Conservation (phyloP, 192 early-diverging fungal species). For the Entrophospora sp. region DNA sequence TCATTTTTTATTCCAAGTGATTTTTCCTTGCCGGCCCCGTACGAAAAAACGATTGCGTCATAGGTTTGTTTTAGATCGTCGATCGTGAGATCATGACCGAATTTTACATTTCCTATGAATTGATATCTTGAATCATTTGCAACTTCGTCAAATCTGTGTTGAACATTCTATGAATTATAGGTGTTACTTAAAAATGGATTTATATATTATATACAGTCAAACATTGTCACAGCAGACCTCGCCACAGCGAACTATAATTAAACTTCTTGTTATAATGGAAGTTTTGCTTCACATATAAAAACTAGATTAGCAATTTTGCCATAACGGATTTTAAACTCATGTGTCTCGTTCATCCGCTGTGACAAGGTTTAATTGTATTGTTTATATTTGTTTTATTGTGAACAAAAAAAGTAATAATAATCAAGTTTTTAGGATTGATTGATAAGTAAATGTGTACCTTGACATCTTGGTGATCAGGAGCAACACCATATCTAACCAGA, state of each 20-base stretch:
- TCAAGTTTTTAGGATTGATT: neutral
- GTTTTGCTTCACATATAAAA: no score
- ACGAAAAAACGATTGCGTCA: slow-evolving; percentile 73
- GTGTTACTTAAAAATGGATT: no score
- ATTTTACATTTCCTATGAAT: slow-evolving; percentile 72
- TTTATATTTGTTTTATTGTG: no score
- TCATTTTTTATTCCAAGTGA: slow-evolving; percentile 63
- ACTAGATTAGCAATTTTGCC: no score
- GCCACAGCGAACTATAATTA: no score
- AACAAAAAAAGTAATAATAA: slow-evolving; percentile 13
- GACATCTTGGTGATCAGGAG: slow-evolving; percentile 95
- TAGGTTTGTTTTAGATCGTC: slow-evolving; percentile 51
- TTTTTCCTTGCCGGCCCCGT: slow-evolving; percentile 74
- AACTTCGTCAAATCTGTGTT: slow-evolving; percentile 76
- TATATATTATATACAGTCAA: no score
- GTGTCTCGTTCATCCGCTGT: no score
- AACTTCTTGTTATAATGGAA: no score
- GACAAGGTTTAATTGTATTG: no score
- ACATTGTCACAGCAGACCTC: no score
- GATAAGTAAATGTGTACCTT: slow-evolving; percentile 49
- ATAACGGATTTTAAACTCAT: no score
- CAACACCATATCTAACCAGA: slow-evolving; percentile 87
- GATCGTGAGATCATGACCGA: slow-evolving; percentile 47
- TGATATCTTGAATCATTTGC: slow-evolving; percentile 56
- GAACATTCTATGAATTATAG: slow-evolving; percentile 64